A percentile compares a stretch with the other conserved stretches of the same genome.
These are phyloP conservation scores for Phoenix dactylifera DNA, from an alignment of 176 grass and related monocot genomes.

Conservation along the genomic window DNA sequence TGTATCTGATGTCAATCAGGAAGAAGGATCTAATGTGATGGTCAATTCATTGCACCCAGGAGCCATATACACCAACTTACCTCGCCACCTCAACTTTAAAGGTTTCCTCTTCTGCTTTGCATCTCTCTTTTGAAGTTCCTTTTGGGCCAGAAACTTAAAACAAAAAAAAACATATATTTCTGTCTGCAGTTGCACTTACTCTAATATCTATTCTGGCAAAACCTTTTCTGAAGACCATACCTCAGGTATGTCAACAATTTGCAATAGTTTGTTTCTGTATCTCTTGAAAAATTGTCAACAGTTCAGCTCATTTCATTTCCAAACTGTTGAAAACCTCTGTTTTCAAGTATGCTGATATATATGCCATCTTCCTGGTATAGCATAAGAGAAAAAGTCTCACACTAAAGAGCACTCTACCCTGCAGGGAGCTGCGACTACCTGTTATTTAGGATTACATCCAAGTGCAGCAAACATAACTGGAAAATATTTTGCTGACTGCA, in stretches of 20 bases:
- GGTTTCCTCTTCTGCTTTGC: neutral
- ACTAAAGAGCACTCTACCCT: too few species aligned
- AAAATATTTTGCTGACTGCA: constrained; percentile 10
- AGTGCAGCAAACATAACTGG: neutral
- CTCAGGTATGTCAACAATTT: neutral
- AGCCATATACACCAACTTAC: neutral
- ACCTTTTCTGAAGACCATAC: neutral
- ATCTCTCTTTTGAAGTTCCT: neutral
- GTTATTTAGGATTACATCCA: constrained; percentile 9
- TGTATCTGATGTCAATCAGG: neutral
- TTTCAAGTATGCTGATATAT: neutral
- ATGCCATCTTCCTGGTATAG: too few species aligned
- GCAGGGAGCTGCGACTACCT: constrained; percentile 3
- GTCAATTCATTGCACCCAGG: constrained; percentile 4
- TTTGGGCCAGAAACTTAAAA: neutral
- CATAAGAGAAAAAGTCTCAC: too few species aligned
- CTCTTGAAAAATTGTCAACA: neutral
- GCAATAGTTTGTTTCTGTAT: neutral
- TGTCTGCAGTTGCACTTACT: neutral
- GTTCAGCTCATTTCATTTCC: neutral
- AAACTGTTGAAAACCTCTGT: neutral
- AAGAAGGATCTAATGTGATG: constrained; percentile 2
- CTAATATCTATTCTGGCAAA: neutral
- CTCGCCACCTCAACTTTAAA: neutral
- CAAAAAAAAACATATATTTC: neutral